These are phyloP conservation scores for Skeletonema menzelii DNA, from an alignment of 108 stramenopile genomes.

Conservation along the genomic window DNA sequence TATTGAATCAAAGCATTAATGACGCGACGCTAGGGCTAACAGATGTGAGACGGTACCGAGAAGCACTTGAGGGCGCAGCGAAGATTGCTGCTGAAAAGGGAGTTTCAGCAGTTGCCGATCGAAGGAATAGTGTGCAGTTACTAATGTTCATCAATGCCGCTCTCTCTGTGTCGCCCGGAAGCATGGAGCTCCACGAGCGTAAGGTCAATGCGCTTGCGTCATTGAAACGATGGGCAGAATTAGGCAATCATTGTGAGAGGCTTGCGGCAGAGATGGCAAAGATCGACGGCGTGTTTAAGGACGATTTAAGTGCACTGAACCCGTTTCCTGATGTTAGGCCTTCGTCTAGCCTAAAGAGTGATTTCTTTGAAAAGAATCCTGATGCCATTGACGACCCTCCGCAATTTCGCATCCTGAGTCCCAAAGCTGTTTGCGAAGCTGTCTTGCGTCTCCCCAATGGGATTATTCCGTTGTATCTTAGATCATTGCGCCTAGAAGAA, in stretches of 20 bases:
- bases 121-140: conserved; percentile 49
- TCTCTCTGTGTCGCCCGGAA: conserved; percentile 55
- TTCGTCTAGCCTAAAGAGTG: conserved; percentile 46
- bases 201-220: conserved; percentile 62
- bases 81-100: conserved; percentile 22
- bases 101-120: conserved; percentile 19
- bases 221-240: conserved; percentile 77
- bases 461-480: conserved; percentile 56
- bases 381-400: conserved; percentile 25
- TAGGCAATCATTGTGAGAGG: conserved; percentile 68
- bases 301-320: conserved; percentile 56
- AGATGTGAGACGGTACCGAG: conserved; percentile 54
- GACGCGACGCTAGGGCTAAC: conserved; percentile 62
- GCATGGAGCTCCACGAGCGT: conserved; percentile 50
- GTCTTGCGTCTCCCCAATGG: conserved; percentile 64
- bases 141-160: conserved; percentile 63
- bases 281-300: conserved; percentile 67
- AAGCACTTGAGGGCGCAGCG: conserved; percentile 36
- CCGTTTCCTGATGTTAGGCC: conserved; percentile 59
- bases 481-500: conserved; percentile 79
- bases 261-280: conserved; percentile 60
- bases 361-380: conserved; percentile 43
- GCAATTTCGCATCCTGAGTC: conserved; percentile 42
- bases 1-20: conserved; percentile 59
- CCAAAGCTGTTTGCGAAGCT: conserved; percentile 67